These are phyloP conservation scores for Malassezia dermatis DNA, from an alignment of 1,284 basidiomycete species.

Conservation along the genomic window DNA sequence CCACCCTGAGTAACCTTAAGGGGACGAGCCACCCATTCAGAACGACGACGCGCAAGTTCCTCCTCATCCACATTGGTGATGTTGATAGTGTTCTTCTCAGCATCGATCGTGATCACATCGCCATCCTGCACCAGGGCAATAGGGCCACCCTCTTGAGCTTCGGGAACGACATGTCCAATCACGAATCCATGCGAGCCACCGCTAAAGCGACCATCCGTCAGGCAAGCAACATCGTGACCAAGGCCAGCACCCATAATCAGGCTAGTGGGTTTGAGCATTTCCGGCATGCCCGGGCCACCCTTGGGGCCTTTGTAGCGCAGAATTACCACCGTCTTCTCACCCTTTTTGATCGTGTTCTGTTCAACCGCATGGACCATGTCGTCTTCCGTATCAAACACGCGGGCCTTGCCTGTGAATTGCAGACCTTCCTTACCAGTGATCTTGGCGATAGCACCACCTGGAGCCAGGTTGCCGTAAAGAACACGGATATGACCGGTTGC, in stretches of 20 bases:
- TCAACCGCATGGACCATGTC: slow-evolving; percentile 44
- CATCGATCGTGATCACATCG: slow-evolving; percentile 69
- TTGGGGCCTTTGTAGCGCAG: slow-evolving; percentile 47
- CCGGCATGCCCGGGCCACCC: slow-evolving; percentile 80
- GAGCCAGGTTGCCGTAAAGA: slow-evolving; percentile 44
- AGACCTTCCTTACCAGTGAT: slow-evolving; percentile 48
- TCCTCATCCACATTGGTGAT: slow-evolving; percentile 58
- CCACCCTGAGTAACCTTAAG: slow-evolving; percentile 69
- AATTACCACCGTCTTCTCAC: slow-evolving; percentile 47
- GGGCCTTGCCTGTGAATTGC: slow-evolving; percentile 41
- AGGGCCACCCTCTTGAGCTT: slow-evolving; percentile 78
- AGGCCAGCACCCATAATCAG: slow-evolving; percentile 66
- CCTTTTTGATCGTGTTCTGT: slow-evolving; percentile 38
- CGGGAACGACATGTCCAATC: slow-evolving; percentile 85
- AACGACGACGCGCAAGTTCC: slow-evolving; percentile 61
- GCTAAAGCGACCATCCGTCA: slow-evolving; percentile 93
- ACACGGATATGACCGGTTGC: slow-evolving; percentile 43
- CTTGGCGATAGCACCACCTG: slow-evolving; percentile 46
- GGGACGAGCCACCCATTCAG: slow-evolving; percentile 66
- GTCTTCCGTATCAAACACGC: slow-evolving; percentile 46
- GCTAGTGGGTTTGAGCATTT: slow-evolving; percentile 65
- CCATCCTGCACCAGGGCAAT: slow-evolving; percentile 81
- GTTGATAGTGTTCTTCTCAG: slow-evolving; percentile 67
- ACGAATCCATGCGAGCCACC: slow-evolving; percentile 65
- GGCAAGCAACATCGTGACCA: slow-evolving; percentile 74